Evolutionary conservation across 768 basidiomycete genomes (phyloP).

Genomic region (Termitomyces titanicus): DNA sequence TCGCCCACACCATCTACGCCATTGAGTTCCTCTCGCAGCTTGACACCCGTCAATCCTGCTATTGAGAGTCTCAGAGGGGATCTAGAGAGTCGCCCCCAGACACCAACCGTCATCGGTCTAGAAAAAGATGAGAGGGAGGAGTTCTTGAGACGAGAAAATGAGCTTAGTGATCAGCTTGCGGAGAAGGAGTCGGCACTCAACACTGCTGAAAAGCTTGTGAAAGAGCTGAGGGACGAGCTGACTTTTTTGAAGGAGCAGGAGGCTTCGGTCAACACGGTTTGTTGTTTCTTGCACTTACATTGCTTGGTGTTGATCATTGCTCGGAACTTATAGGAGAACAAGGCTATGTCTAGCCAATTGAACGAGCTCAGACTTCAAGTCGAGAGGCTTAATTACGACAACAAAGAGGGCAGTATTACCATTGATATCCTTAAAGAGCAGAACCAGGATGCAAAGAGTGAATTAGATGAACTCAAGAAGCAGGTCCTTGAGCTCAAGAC

Average conservation of each 20-base stretch:
- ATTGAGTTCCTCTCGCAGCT: constrained; percentile 45
- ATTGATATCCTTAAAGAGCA: constrained; percentile 95
- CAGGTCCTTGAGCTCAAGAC: constrained; percentile 74
- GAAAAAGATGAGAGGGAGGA: constrained; percentile 98
- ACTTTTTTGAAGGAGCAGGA: constrained; percentile 91
- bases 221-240: constrained; percentile 87
- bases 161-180: constrained; percentile 87
- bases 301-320: neutral
- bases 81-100: constrained; percentile 83
- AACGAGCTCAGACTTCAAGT: constrained; percentile 90
- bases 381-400: constrained; percentile 91
- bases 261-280: constrained; percentile 68
- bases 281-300: constrained; percentile 1
- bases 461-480: constrained; percentile 87
- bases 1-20: constrained; percentile 59
- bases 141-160: constrained; percentile 94
- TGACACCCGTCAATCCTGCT: constrained; percentile 72
- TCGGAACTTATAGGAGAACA: constrained; percentile 69
- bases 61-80: constrained; percentile 71
- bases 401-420: constrained; percentile 90
- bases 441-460: constrained; percentile 79
- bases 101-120: constrained; percentile 82
- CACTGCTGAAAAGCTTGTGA: constrained; percentile 81
- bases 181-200: constrained; percentile 85
- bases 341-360: constrained; percentile 87